Base-by-base conservation (phyloP, 768 basidiomycete genomes). In the Clitopilus hobsonii region DNA sequence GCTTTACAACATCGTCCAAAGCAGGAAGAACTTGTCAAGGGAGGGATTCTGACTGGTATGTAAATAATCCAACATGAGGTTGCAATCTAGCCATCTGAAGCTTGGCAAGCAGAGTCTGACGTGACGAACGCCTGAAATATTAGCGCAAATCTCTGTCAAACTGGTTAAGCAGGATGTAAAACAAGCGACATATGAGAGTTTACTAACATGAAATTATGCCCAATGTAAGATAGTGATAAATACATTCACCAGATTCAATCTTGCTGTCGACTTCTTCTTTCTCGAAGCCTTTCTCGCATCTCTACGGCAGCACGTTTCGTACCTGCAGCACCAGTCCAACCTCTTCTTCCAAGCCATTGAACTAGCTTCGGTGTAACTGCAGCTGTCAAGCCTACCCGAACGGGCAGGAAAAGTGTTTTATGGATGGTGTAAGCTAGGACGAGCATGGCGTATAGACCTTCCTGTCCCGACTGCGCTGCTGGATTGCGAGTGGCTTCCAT, bases 361-460 rank as follows among this genome's bases (percentile, higher is more conserved):
- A 97, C 94, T n/a, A 98, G 68, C 59, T 79, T 79, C 0, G 94
- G 94, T 0, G 94, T 96, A 51, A 91, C 72, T 1, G 85, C 86
- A 1, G 91, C 93, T 0, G 96, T 98, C 58, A 95, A 70, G 0
- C 94, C 97, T 0, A 97, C 82, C 36, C 97, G 77, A 22, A 99
- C 69, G 7, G 97, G 97, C 20, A 98, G 67, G 65, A 98, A 90
- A 1, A 93, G 65, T 0, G 92, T 96, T 74, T 99, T 99, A 81
- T 99, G 97, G 52, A 99, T 83, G 18, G 90, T 88, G 70, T 95
- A 99, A 3, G 97, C 96, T 62, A 98, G 75, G 0, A 92, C 83
- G 24, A 97, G 71, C 85, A 97, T 95, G 24, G 96, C 94, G 69
- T 92, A 95, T 16, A 97, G 73, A 14, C 91, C 85, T 66, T 91